phyloP scores from a whole-genome alignment of 192 early-diverging fungal genomes.

The Mortierella antarctica region DNA sequence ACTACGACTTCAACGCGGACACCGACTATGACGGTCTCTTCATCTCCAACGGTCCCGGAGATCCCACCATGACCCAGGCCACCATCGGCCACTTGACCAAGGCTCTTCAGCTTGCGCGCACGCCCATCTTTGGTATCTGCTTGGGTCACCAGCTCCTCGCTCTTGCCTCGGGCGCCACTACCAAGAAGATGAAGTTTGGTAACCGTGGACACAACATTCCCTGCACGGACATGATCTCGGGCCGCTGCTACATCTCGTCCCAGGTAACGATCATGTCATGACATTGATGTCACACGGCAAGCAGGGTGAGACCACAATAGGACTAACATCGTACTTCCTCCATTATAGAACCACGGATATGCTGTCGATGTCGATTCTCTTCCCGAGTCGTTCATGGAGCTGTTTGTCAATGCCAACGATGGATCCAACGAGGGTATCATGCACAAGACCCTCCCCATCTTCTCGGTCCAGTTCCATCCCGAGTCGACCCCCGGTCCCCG shows the following conservation, averaged over 20 bases:
- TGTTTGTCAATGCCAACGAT: constrained; percentile 99
- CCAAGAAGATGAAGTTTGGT: constrained; percentile 97
- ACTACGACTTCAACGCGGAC: constrained; percentile 90
- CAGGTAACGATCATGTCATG: constrained; percentile 57
- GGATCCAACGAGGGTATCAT: constrained; percentile 99
- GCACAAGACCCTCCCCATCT: constrained; percentile 90
- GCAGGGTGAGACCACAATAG: neutral
- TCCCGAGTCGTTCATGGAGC: constrained; percentile 79
- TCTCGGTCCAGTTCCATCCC: constrained; percentile 99
- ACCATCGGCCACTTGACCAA: constrained; percentile 83
- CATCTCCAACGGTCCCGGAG: constrained; percentile 96
- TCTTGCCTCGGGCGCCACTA: constrained; percentile 91
- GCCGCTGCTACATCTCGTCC: constrained; percentile 98
- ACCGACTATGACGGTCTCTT: constrained; percentile 90
- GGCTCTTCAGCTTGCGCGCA: constrained; percentile 74
- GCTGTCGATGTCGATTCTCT: constrained; percentile 90
- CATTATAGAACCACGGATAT: constrained; percentile 89
- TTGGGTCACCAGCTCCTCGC: constrained; percentile 98
- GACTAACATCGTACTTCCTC: neutral
- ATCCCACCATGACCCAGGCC: constrained; percentile 83
- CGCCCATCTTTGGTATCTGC: constrained; percentile 99
- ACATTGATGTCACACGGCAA: no score
- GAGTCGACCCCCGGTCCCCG: constrained; percentile 96
- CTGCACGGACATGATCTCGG: constrained; percentile 94
- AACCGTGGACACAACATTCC: constrained; percentile 99